Base-by-base conservation (phyloP, 2,329 filamentous ascomycete species). In the Colletotrichum phormii region DNA sequence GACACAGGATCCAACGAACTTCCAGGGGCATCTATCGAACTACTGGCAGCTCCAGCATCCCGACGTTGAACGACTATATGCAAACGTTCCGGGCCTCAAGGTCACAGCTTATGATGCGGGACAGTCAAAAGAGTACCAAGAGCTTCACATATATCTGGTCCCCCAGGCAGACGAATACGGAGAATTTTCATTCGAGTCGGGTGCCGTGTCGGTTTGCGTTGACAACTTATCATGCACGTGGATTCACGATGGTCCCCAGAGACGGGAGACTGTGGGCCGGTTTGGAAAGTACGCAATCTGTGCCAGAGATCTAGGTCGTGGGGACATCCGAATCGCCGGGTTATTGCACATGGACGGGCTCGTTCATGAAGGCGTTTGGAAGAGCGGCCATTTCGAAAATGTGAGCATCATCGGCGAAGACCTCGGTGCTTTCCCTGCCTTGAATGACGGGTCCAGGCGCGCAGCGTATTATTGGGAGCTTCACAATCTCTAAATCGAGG, bases 281-380 rank as follows among this genome's bases (percentile, higher is more conserved):
- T 54, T 64, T 24, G 54, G 31, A 13, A 64, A 37, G 24, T 64
- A 26, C 5, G 61, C 49, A 18, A 22, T 64, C 18, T 54, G 49
- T 9, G 49, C 24, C 15, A 22, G 13, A n/a, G 61, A 64, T 6
- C 26, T 29, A 22, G 61, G 49, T 11, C 24, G 13, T 4, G 61
- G 31, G 8, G 31, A 64, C 29, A 29, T 54, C 26, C 49, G 31
- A 18, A n/a, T 31, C 51, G 9, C 24, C 8, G 61, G 49, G 2
- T 9, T 64, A 12, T 54, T 64, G 49, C 31, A 64, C 5, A 37
- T 54, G 61, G 7, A 64, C 15, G 49, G 31, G 49, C 49, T 64
- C 31, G 22, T 18, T 18, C 61, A 54, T 11, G 13, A 54, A 54
- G 49, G 61, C 46, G 22, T 54, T 24, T 64, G 49, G 49, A 54